Evolutionary conservation across 495 filamentous ascomycete species (phyloP).

Genomic region (Apodospora peruviana): DNA sequence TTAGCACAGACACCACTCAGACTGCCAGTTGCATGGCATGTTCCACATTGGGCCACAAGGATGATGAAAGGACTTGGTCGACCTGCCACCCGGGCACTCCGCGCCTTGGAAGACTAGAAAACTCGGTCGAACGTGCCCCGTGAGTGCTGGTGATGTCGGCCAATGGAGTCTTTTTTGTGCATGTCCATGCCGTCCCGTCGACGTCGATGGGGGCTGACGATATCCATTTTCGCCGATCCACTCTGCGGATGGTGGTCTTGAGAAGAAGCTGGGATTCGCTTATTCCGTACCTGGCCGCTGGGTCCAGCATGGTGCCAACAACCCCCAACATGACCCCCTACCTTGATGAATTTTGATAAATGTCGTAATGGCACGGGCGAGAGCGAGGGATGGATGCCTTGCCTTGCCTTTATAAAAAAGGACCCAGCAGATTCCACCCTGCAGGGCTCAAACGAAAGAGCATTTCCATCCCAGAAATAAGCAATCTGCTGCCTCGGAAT

Average conservation of each 20-base stretch:
- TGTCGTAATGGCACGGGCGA: constrained; percentile 5
- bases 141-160: not conserved
- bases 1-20: not conserved
- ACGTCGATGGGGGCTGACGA: constrained; percentile 1
- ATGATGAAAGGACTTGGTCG: no score
- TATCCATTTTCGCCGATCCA: not conserved
- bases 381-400: not conserved
- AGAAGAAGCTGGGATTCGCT: not conserved
- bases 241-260: not conserved
- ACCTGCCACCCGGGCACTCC: no score
- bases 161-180: not conserved
- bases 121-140: not conserved
- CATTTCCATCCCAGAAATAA: no score
- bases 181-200: not conserved
- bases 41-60: no score
- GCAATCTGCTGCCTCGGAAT: no score
- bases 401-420: not conserved
- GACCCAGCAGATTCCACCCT: no score
- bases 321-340: not conserved
- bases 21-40: not conserved
- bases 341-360: not conserved
- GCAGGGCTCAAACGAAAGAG: no score
- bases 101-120: no score
- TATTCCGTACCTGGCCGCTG: not conserved
- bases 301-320: not conserved